Evolutionary conservation across 2,329 filamentous ascomycete genomes (phyloP).

Genomic region (Byssoonygena ceratinophila): DNA sequence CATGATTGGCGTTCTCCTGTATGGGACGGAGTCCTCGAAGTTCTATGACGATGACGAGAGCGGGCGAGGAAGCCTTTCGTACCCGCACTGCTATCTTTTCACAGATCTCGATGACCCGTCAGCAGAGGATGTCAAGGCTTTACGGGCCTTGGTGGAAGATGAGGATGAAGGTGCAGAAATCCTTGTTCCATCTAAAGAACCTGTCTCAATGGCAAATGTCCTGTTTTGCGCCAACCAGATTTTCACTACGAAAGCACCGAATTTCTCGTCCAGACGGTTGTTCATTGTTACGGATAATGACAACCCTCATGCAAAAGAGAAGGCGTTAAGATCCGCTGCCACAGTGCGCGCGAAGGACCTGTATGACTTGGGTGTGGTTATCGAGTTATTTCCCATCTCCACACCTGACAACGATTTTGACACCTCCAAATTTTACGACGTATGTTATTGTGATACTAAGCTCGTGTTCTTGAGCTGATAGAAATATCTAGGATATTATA

Average conservation of each 20-base stretch:
- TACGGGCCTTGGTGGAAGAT: conserved; percentile 67
- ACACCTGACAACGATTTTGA: conserved; percentile 63
- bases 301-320: conserved; percentile 64
- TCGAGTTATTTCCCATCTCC: conserved; percentile 87
- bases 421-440: conserved; percentile 79
- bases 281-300: conserved; percentile 96
- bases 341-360: conserved; percentile 85
- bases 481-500: conserved; percentile 61
- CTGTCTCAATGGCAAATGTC: conserved; percentile 73
- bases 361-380: conserved; percentile 82
- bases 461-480: conserved; percentile 17
- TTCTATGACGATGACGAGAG: conserved; percentile 58
- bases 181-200: conserved; percentile 57
- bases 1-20: conserved; percentile 91
- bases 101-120: conserved; percentile 79
- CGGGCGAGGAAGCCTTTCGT: conserved; percentile 50
- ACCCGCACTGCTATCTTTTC: conserved; percentile 86
- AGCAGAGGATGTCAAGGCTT: conserved; percentile 70
- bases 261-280: conserved; percentile 83
- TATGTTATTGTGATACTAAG: conserved; percentile 33
- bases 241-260: conserved; percentile 87
- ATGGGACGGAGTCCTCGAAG: conserved; percentile 76
- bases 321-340: conserved; percentile 61
- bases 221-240: conserved; percentile 94
- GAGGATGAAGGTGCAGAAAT: conserved; percentile 61